These are phyloP conservation scores for Chlamydomonas sp. DNA, from an alignment of 139 green algal genomes.

Conservation along the genomic window DNA sequence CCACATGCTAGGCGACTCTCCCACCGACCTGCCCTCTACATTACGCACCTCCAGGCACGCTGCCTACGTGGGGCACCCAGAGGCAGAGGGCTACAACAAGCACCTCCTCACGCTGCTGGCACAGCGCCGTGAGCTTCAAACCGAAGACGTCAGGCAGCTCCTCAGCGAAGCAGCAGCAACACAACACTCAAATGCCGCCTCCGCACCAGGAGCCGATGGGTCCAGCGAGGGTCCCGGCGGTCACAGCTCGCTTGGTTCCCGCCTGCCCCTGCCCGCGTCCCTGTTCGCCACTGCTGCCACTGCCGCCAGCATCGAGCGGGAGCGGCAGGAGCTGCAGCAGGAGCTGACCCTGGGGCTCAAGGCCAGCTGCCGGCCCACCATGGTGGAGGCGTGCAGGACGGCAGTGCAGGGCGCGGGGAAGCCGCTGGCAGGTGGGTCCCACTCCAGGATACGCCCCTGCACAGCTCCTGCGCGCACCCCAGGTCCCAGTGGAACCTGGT, in stretches of 20 bases:
- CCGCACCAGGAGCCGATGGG: too few species aligned
- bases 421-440: conserved; percentile 39
- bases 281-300: conserved; percentile 26
- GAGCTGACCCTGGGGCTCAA: conserved; percentile 42
- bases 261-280: background rate
- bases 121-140: conserved; percentile 48
- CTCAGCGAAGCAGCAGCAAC: background rate
- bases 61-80: conserved; percentile 24
- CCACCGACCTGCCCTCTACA: background rate
- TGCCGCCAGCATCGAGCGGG: conserved; percentile 26
- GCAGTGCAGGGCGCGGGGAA: conserved; percentile 16
- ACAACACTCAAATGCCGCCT: background rate
- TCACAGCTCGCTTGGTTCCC: background rate
- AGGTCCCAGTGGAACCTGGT: too few species aligned
- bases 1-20: background rate
- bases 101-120: conserved; percentile 50
- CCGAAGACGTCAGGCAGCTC: conserved; percentile 21
- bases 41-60: background rate
- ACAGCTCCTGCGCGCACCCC: too few species aligned
- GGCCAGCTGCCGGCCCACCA: background rate
- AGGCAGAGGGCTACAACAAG: conserved; percentile 28
- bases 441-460: background rate
- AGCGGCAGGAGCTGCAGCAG: conserved; percentile 35
- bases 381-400: conserved; percentile 11
- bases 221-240: background rate